Evolutionary conservation across 108 stramenopile genomes (phyloP).

Genomic region (Skeletonema tropicum): DNA sequence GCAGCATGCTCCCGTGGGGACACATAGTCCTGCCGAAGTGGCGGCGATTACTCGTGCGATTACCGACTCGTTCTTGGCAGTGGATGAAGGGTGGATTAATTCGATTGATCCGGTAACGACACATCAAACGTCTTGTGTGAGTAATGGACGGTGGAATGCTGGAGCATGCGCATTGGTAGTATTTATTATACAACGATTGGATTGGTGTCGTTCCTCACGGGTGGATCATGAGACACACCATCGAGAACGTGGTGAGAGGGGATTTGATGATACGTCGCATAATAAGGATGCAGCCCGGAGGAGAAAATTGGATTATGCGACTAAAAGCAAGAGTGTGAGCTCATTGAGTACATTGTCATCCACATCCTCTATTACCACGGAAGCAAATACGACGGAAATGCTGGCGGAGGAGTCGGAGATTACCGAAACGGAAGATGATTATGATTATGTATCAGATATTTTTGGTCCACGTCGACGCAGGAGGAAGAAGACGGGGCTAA

Average conservation of each 20-base stretch:
- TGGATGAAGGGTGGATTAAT: constrained; percentile 91
- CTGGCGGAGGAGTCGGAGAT: constrained; percentile 76
- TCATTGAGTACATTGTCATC: constrained; percentile 77
- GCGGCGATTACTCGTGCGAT: constrained; percentile 73
- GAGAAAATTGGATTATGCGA: constrained; percentile 73
- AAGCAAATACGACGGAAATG: constrained; percentile 60
- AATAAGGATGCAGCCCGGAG: constrained; percentile 81
- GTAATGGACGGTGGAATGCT: constrained; percentile 87
- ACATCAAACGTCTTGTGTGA: constrained; percentile 81
- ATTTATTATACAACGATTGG: constrained; percentile 73
- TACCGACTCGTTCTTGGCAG: constrained; percentile 77
- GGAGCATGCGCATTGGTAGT: constrained; percentile 85
- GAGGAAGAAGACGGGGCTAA: constrained; percentile 35
- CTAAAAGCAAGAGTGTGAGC: constrained; percentile 67
- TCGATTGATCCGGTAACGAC: constrained; percentile 82
- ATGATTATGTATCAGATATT: constrained; percentile 60
- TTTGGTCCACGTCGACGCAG: constrained; percentile 36
- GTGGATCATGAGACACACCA: constrained; percentile 52
- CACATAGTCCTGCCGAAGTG: constrained; percentile 72
- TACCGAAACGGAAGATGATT: constrained; percentile 77
- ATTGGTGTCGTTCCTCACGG: constrained; percentile 59
- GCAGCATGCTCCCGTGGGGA: constrained; percentile 63
- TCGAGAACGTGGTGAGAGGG: constrained; percentile 45
- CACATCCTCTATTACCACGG: constrained; percentile 67
- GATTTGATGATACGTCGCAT: constrained; percentile 70